Base-by-base conservation (phyloP, 208 protist species). In the Leishmania amazonensis region DNA sequence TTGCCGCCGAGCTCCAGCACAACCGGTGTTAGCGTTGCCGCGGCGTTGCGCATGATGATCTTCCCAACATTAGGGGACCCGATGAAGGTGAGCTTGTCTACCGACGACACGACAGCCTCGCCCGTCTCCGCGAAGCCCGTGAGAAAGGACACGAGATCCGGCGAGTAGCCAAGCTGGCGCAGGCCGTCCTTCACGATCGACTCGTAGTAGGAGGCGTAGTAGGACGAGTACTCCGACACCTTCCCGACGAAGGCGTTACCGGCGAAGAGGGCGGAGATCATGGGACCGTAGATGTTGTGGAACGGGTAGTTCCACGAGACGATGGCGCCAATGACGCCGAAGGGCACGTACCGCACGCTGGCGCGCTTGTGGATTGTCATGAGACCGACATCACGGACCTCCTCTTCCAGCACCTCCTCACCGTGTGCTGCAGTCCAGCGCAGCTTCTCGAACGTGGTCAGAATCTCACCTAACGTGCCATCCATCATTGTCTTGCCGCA, bases 281-380 rank as follows among this genome's bases (percentile, higher is more conserved):
- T 96, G 79, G 95, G 95, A 38, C 93, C 94, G 82, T 95, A 96
- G 80, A 98, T 95, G 90, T 98, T 99, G 86, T 99, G 97, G 82
- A 99, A 98, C 21, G 98, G 97, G 88, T 99, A 99, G 88, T 99
- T 99, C 94, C 94, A 98, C 75, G 96, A 96, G 45, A 98, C 93
- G 79, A 99, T 98, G 53, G 93, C 95, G 73, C 95, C 96, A 83
- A 99, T 93, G 80, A 98, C 96, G 58, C 95, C 95, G 79, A 97
- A 95, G 24, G 96, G 96, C 21, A 96, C 88, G 85, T 97, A 97
- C 77, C 88, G 89, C 64, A 98, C 91, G 76, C 86, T 75, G 58
- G 94, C 93, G 45, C 91, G 89, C 88, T 98, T 98, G 89, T 96
- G 92, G 78, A 98, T 91, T 31, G 93, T 96, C 85, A 97, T 91